Evolutionary conservation across 768 basidiomycete genomes (phyloP), one percentile per base, ranked within the genome.

Genomic region (Leucocoprinus sp.): DNA sequence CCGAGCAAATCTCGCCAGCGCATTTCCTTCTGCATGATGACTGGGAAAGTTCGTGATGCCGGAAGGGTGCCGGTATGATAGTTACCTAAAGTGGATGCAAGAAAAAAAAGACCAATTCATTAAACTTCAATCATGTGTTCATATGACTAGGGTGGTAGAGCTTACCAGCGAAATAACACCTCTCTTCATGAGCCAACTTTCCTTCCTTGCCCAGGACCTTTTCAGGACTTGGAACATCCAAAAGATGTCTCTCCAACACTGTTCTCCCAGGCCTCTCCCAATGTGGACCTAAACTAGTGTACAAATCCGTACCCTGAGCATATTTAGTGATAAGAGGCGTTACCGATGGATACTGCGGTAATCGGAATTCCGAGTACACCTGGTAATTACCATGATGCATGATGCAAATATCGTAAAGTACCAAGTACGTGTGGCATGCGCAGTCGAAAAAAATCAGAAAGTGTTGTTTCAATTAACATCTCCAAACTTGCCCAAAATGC

Each of bases 251-350:
- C 45, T 86, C 82, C 18, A 92, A 71, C 50, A 90, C 81, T 0
- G 75, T 75, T 9, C 90, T 72, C 12, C 90, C 90, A 0, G 90
- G 89, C 23, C 82, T 78, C 53, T 91, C 74, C 74, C 87, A 92
- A 56, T 88, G 75, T 1, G 78, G 74, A 1, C 88, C 88, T 4
- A 87, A 58, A 33, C 78, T 77, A 24, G 64, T 71, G 2, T 36
- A n/a, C 2, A 42, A 70, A 51, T 83, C 75, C 2, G 56, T 62
- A 0, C 84, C 83, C 56, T 82, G 81, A 1, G 75, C 69, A 57
- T 81, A 89, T 2, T 65, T 67, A 7, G 74, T 72, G 49, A 91
- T 82, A 11, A 77, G 62, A 0, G 74, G 69, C 1, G 75, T 73
- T 22, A 82, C 60, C 1, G 70, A 58, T 0, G 84, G 85, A 54